Percentiles rank a stretch among this genome's conserved stretches.
Evolutionary conservation across 176 grass and related monocot genomes (phyloP).

Genomic region (Oryza meyeriana): DNA sequence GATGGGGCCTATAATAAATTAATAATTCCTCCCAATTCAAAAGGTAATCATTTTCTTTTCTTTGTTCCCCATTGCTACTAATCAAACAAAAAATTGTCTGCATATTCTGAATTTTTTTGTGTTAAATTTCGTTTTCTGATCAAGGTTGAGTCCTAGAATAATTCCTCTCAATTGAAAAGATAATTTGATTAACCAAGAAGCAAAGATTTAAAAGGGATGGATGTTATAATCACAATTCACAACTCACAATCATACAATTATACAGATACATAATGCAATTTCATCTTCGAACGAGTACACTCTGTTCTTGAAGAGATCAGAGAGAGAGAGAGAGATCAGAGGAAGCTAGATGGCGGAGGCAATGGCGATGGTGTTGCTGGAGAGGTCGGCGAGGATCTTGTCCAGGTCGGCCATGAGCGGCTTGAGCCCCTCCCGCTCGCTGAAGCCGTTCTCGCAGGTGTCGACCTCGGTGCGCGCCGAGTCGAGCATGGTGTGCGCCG

Average conservation of each 20-base stretch:
- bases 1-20: no score
- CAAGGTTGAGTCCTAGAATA: not conserved
- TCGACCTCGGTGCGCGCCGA: constrained; percentile 22
- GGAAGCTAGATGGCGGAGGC: not conserved
- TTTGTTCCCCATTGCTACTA: no score
- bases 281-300: not conserved
- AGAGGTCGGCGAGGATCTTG: constrained; percentile 34
- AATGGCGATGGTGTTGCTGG: constrained; percentile 55
- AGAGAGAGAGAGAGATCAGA: no score
- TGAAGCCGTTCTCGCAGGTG: constrained; percentile 53
- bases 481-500: constrained; percentile 37
- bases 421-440: constrained; percentile 20
- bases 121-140: not conserved
- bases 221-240: not conserved
- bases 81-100: not conserved
- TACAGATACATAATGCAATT: not conserved
- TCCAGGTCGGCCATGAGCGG: constrained; percentile 29
- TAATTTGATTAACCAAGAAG: not conserved
- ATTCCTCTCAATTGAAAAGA: not conserved
- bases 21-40: no score
- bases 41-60: no score
- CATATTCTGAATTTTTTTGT: not conserved
- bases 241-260: not conserved
- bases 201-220: not conserved
- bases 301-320: not conserved